These are phyloP conservation scores for Coemansia aciculifera DNA, from an alignment of 192 early-diverging fungal genomes.

Conservation along the genomic window DNA sequence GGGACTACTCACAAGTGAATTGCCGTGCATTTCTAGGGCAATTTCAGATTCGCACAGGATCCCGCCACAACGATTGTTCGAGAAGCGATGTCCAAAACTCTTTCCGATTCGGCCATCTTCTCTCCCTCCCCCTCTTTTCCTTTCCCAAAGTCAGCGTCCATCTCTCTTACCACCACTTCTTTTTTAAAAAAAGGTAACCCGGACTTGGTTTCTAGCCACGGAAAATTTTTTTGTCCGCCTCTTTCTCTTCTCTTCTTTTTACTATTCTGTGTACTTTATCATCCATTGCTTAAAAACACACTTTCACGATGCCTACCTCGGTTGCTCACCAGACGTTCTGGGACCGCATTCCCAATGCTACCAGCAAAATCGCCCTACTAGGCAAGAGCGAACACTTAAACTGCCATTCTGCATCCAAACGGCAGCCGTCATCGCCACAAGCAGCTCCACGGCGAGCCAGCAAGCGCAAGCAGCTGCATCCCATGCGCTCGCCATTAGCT, in stretches of 20 bases:
- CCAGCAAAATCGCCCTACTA: slow-evolving; percentile 37
- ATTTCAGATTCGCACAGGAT: slow-evolving; percentile 4
- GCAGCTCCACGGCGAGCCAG: slow-evolving; percentile 25
- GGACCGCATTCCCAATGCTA: slow-evolving; percentile 53
- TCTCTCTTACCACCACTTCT: neutral
- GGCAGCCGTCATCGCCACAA: neutral
- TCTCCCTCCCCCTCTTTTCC: neutral
- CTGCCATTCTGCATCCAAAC: slow-evolving; percentile 5
- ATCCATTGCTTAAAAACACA: neutral
- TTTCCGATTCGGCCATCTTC: neutral
- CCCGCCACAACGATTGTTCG: neutral
- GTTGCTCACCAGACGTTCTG: slow-evolving; percentile 49
- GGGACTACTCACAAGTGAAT: neutral
- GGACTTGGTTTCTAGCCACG: neutral
- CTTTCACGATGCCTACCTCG: slow-evolving; percentile 18
- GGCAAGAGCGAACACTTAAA: slow-evolving; percentile 13
- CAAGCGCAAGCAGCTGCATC: slow-evolving; percentile 56
- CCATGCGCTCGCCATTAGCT: slow-evolving; percentile 43
- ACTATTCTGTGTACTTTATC: neutral
- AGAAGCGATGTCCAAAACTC: neutral
- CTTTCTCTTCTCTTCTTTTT: neutral
- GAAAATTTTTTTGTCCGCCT: slow-evolving; percentile 9
- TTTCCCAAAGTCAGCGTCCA: neutral
- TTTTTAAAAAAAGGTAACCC: neutral
- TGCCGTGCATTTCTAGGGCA: neutral